A percentile compares a stretch with the other conserved stretches of the same genome.
These are phyloP conservation scores for Comarum palustre DNA, from an alignment of 306 rosid genomes.

Conservation along the genomic window DNA sequence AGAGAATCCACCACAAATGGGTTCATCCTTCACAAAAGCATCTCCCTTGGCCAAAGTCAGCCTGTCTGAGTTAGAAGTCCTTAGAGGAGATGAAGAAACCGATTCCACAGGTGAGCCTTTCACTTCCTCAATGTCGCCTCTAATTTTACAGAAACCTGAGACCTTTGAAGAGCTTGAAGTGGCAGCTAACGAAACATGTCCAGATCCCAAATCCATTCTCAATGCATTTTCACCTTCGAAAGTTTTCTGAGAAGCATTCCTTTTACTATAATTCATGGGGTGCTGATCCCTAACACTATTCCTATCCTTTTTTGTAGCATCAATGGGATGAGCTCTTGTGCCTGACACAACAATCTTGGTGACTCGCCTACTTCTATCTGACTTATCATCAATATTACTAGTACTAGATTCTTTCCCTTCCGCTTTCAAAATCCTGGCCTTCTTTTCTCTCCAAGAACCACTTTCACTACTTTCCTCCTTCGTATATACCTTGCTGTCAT, in stretches of 20 bases:
- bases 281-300: conserved; percentile 34
- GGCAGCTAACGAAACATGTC: conserved; percentile 44
- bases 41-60: conserved; percentile 28
- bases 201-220: conserved; percentile 41
- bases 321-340: conserved; percentile 22
- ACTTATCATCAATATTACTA: conserved; percentile 37
- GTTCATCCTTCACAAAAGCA: conserved; percentile 36
- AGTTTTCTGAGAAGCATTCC: conserved; percentile 33
- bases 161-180: conserved; percentile 78
- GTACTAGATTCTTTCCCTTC: conserved; percentile 26
- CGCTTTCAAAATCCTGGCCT: conserved; percentile 29
- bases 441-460: conserved; percentile 50
- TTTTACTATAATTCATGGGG: conserved; percentile 36
- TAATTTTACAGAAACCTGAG: conserved; percentile 50
- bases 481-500: conserved; percentile 32
- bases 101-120: conserved; percentile 73
- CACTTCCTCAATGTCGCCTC: conserved; percentile 47
- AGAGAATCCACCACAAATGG: conserved; percentile 29
- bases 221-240: conserved; percentile 36
- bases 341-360: conserved; percentile 33
- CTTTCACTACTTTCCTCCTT: conserved; percentile 45
- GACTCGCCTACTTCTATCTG: conserved; percentile 37
- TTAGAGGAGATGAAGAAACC: conserved; percentile 67
- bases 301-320: conserved; percentile 27
- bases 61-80: conserved; percentile 45